These are phyloP conservation scores for Rhodosporidiobolus sp. DNA, from an alignment of 768 basidiomycete species.

Conservation along the genomic window DNA sequence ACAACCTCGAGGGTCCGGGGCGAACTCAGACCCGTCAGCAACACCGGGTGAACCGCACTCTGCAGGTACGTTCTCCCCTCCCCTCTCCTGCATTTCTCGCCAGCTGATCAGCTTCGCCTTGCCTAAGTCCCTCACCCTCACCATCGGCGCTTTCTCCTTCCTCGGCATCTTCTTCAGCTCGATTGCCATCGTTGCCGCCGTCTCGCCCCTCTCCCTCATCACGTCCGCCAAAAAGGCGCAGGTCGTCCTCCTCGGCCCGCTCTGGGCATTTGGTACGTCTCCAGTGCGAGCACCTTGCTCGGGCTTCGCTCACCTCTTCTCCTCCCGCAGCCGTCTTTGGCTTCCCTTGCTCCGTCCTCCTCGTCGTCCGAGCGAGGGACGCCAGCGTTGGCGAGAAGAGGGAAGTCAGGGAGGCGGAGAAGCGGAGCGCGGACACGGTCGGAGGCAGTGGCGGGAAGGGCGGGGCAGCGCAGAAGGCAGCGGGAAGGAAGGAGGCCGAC, in stretches of 20 bases:
- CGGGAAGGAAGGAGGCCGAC: not conserved
- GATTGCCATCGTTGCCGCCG: not conserved
- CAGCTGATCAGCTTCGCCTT: not conserved
- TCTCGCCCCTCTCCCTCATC: not conserved
- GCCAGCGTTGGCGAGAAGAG: not conserved
- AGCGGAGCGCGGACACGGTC: too few relatives aligned
- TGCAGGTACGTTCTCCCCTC: not conserved
- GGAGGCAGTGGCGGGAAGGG: not conserved
- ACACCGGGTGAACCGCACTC: not conserved
- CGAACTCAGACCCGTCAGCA: not conserved
- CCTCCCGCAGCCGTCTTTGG: slow-evolving; percentile 12
- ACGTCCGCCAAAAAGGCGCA: not conserved
- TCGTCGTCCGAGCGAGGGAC: not conserved
- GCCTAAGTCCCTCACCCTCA: not conserved
- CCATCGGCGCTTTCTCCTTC: slow-evolving; percentile 3
- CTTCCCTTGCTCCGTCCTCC: slow-evolving; percentile 4
- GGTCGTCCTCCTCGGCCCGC: slow-evolving; percentile 13
- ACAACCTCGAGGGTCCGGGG: not conserved
- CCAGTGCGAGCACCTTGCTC: too few relatives aligned
- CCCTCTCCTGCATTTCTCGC: not conserved
- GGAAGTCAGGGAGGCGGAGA: not conserved
- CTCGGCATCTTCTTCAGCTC: slow-evolving; percentile 18
- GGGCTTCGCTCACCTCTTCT: too few relatives aligned
- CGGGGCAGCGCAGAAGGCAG: not conserved
- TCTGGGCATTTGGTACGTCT: slow-evolving; percentile 18